These are phyloP conservation scores for Dioszegia aurantiaca DNA, from an alignment of 768 basidiomycete genomes.

Conservation along the genomic window DNA sequence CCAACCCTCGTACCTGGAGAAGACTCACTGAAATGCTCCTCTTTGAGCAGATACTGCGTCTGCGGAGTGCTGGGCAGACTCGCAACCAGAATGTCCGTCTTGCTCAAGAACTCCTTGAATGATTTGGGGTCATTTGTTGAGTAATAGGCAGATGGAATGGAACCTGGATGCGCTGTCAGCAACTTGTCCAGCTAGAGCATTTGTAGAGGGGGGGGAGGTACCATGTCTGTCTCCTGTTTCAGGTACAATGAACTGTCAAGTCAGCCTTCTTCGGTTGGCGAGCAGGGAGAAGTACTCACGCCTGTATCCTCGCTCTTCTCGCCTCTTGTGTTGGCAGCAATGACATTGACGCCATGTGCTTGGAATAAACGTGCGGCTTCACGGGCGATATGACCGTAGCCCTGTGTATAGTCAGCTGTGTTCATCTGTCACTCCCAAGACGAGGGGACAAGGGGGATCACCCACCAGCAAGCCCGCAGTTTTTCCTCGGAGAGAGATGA, in stretches of 20 bases:
- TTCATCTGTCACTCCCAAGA: too few relatives aligned
- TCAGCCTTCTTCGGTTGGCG: not conserved
- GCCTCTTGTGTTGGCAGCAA: conserved; percentile 50
- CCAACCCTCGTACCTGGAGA: not conserved
- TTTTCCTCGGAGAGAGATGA: conserved; percentile 38
- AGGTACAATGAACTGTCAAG: conserved; percentile 41
- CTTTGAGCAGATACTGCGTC: conserved; percentile 37
- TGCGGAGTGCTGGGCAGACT: conserved; percentile 47
- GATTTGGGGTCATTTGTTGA: conserved; percentile 38
- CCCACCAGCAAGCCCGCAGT: conserved; percentile 50
- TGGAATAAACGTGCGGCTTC: conserved; percentile 50
- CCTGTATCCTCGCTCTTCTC: conserved; percentile 42
- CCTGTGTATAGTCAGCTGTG: conserved; percentile 26
- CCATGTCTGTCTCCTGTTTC: conserved; percentile 51
- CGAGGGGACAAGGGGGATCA: too few relatives aligned
- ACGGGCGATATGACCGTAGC: conserved; percentile 50
- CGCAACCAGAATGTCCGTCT: conserved; percentile 48
- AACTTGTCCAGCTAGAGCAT: not conserved
- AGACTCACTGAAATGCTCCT: conserved; percentile 45
- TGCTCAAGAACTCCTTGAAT: conserved; percentile 45
- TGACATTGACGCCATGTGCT: conserved; percentile 43
- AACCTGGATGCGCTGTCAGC: conserved; percentile 22
- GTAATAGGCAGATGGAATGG: conserved; percentile 46
- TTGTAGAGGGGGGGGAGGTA: conserved; percentile 17
- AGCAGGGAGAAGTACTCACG: conserved; percentile 23